A percentile compares a stretch with the other conserved stretches of the same genome.
Conservation (phyloP, 106 monocot species). For the Apostasia shenzhenica region DNA sequence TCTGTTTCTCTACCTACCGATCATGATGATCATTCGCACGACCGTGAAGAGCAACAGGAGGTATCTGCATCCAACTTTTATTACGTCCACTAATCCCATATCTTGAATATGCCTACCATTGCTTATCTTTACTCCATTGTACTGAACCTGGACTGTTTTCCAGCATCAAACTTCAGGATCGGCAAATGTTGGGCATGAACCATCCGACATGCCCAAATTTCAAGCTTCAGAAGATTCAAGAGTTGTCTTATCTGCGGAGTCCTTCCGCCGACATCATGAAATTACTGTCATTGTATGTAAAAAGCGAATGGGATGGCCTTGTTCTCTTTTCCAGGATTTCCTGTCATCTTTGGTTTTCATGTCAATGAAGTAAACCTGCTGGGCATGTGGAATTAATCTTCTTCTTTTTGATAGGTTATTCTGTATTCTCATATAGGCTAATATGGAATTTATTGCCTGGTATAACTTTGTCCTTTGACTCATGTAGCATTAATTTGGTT, state of each 20-base stretch:
- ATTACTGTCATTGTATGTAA: conserved; percentile 58
- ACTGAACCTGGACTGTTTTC: background rate
- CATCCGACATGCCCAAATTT: background rate
- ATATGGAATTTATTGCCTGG: too few relatives aligned
- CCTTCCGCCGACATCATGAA: conserved; percentile 73
- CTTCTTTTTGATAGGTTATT: background rate
- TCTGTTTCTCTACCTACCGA: background rate
- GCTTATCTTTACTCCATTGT: background rate
- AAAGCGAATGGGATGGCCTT: background rate
- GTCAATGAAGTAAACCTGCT: background rate
- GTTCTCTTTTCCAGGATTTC: background rate
- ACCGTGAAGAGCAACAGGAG: background rate
- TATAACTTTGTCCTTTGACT: too few relatives aligned
- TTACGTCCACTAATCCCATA: background rate
- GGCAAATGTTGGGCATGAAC: conserved; percentile 11
- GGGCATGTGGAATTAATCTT: background rate
- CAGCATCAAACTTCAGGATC: conserved; percentile 8
- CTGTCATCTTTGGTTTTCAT: background rate
- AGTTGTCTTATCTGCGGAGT: conserved; percentile 32
- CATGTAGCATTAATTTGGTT: too few relatives aligned
- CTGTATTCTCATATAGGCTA: background rate
- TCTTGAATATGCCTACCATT: background rate
- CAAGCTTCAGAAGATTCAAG: conserved; percentile 15
- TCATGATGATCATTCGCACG: background rate
- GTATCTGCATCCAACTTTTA: background rate